Evolutionary conservation across 2,329 filamentous ascomycete genomes (phyloP), one percentile per base, ranked within the genome.

Genomic region (Fusarium verrucosum): DNA sequence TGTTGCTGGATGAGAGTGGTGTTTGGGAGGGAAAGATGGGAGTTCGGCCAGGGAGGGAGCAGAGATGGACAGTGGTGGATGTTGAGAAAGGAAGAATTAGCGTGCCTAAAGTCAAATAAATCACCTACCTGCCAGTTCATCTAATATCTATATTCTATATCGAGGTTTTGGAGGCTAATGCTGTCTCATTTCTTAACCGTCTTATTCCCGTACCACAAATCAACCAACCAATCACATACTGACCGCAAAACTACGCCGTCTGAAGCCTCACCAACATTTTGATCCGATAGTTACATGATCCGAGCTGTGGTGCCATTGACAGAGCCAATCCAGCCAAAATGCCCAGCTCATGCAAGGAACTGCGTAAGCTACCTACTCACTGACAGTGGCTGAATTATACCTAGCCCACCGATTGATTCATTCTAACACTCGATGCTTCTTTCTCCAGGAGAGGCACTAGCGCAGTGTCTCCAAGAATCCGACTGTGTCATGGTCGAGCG

Each of bases 281-380:
- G 55, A 58, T 47, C 28, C 38, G 22, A 37, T 26, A 19, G 54
- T 23, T 56, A 23, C 45, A 66, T 68, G 58, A 65, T 51, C 63
- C 56, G 60, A 72, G 70, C 54, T 58, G 44, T 51, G 36, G 43
- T 57, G 62, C 38, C 53, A 43, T 57, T 50, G 59, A 42, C 65
- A 46, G 56, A 58, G 22, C 22, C 57, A 54, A 22, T 58, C 60
- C 61, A 55, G 38, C 51, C 76, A 82, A 77, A 51, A 97, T 98
- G 95, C 94, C 94, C 57, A 93, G 91, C 78, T 97, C 94, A 65
- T 99, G 95, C 82, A 92, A 94, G 87, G 94, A 98, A 79, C 92
- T 99, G 76, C 89, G 94, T 98, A 86, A 70, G 92, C 81, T 47
- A 54, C 44, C 81, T 47, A 54, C 44, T 38, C 44, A 23, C 36